Conservation (phyloP, 768 basidiomycete genomes). For the Tricholoma saponaceum region DNA sequence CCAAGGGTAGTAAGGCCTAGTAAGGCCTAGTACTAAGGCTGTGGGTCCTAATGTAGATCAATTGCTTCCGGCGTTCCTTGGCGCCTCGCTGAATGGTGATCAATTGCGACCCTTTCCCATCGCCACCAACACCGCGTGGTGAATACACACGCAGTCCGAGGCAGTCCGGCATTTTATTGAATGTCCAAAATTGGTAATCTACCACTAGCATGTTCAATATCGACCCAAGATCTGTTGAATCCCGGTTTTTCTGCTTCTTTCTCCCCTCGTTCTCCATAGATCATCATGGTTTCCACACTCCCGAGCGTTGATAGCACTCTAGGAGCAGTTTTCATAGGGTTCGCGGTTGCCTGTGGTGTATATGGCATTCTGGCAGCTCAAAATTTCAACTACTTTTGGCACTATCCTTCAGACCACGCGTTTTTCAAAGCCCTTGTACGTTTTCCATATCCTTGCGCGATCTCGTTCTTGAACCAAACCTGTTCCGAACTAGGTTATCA, state of each 20-base stretch:
- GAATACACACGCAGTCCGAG: neutral
- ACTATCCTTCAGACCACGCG: slow-evolving; percentile 49
- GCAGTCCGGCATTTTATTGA: too few relatives aligned
- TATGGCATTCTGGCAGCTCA: slow-evolving; percentile 56
- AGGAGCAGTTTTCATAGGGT: slow-evolving; percentile 59
- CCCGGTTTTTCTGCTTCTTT: neutral
- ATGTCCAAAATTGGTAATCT: neutral
- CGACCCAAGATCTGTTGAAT: neutral
- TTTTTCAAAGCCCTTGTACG: slow-evolving; percentile 51
- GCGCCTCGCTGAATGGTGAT: neutral
- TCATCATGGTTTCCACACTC: neutral
- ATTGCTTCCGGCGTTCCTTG: neutral
- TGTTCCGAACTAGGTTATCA: slow-evolving; percentile 26
- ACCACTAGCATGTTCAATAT: neutral
- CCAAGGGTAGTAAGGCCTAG: too few relatives aligned
- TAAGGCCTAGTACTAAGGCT: too few relatives aligned
- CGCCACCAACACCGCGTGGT: neutral
- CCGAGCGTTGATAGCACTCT: slow-evolving; percentile 43
- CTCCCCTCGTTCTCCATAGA: neutral
- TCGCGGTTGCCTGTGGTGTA: slow-evolving; percentile 45
- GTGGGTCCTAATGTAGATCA: too few relatives aligned
- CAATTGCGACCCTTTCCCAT: neutral
- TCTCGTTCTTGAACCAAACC: neutral
- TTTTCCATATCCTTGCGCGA: slow-evolving; percentile 3
- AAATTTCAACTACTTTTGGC: slow-evolving; percentile 48